Percentiles rank a stretch among this genome's conserved stretches.
Evolutionary conservation across 2,329 filamentous ascomycete species (phyloP).

Genomic region (Fusarium redolens): DNA sequence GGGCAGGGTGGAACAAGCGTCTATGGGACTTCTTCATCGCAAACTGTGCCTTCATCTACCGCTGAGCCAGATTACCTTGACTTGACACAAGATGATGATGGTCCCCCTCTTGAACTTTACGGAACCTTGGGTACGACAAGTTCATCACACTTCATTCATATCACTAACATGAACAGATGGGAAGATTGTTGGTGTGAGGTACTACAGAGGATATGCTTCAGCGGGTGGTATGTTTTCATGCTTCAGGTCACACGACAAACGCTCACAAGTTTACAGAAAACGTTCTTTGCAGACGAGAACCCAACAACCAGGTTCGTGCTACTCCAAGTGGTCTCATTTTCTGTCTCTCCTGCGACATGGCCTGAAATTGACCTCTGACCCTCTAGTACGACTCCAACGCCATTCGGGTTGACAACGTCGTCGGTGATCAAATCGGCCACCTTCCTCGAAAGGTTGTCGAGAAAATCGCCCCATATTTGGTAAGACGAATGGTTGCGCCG

Average conservation of each 20-base stretch:
- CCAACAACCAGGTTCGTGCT: slow-evolving; percentile 64
- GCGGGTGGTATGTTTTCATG: slow-evolving; percentile 55
- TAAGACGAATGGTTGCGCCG: slow-evolving; percentile 48
- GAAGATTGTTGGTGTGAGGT: slow-evolving; percentile 66
- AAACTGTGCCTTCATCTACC: slow-evolving; percentile 27
- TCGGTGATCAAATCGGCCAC: slow-evolving; percentile 81
- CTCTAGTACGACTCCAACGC: slow-evolving; percentile 76
- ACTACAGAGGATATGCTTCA: slow-evolving; percentile 72
- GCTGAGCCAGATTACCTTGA: slow-evolving; percentile 56
- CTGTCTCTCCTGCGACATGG: not conserved
- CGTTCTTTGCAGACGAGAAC: slow-evolving; percentile 73
- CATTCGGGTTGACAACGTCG: slow-evolving; percentile 81
- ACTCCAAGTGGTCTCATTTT: slow-evolving; percentile 25
- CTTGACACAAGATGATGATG: slow-evolving; percentile 58
- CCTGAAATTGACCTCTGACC: slow-evolving; percentile 6
- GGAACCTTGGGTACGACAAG: slow-evolving; percentile 55
- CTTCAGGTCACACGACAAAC: not conserved
- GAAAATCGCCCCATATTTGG: slow-evolving; percentile 81
- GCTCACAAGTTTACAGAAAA: slow-evolving; percentile 54
- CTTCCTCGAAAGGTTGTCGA: slow-evolving; percentile 73
- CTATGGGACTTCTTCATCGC: slow-evolving; percentile 25
- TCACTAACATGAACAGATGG: slow-evolving; percentile 49
- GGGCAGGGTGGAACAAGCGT: slow-evolving; percentile 36
- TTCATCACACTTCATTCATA: not conserved
- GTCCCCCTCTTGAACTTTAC: slow-evolving; percentile 58